phyloP scores from a whole-genome alignment of 164 flowering plant genomes.

The Piper betle region DNA sequence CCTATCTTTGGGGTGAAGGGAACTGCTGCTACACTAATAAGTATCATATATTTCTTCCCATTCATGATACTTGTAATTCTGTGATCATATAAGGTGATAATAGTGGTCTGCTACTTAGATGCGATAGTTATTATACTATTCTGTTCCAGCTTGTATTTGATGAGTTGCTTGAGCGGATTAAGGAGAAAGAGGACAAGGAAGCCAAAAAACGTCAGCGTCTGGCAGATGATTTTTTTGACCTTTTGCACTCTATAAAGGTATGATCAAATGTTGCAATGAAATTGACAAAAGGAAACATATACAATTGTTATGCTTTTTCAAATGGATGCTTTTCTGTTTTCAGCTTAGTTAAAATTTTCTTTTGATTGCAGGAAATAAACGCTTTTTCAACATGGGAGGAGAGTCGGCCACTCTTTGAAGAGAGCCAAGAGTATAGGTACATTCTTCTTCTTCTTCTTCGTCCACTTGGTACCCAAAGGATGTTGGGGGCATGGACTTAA shows the following conservation, averaged over 20 bases:
- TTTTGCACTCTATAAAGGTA: constrained; percentile 61
- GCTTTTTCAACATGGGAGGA: constrained; percentile 87
- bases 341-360: no score
- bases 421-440: constrained; percentile 77
- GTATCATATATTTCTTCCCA: no score
- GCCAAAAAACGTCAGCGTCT: constrained; percentile 76
- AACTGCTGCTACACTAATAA: no score
- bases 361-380: constrained; percentile 54
- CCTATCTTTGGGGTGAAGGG: no score
- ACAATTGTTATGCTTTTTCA: no score
- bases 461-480: no score
- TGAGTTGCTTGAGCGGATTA: constrained; percentile 63
- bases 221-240: constrained; percentile 64
- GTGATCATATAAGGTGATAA: no score
- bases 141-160: constrained; percentile 67
- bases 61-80: no score
- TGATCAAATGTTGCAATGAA: constrained; percentile 6
- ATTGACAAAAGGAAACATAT: no score
- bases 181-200: constrained; percentile 96
- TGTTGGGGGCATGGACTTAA: no score
- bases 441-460: no score
- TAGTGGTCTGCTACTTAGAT: not conserved
- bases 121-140: not conserved
- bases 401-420: constrained; percentile 56
- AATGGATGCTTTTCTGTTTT: no score